Base-by-base conservation (phyloP, 106 monocot genomes). In the Triglochin maritima region DNA sequence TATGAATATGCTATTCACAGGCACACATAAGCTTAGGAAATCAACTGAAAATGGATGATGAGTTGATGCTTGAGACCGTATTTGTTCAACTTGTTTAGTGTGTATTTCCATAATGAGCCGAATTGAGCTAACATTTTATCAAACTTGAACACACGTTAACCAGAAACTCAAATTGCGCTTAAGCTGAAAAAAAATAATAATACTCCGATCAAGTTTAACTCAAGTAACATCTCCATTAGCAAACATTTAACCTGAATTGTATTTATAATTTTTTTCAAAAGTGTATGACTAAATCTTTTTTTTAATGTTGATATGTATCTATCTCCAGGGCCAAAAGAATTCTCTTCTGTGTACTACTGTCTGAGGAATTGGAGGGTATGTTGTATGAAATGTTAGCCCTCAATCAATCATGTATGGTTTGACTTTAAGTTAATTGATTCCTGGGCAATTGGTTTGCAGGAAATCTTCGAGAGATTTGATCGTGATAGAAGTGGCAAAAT, bases 311-410 rank as follows among this genome's bases (percentile, higher is more conserved):
- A 29, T 29, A 29, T 29, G 29, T 29, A 29, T 29, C 29, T 29
- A 29, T 29, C 29, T 0, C 13, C 57, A 98, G 96, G 96, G 3
- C 91, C 96, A 53, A 98, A 98, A 74, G 96, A 98, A 72, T 98
- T 98, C 82, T 77, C 69, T 13, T 74, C 91, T 9, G 80, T 98
- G 59, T 98, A 86, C 57, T 98, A 88, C 80, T 88, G 96, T 64
- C 96, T 98, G 69, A 91, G 91, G 76, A 98, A 82, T 68, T 98
- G 96, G 96, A 86, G 96, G 84, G 96, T 98, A 82, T 17, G 44
- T 9, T 13, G 42, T 8, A n/a, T 2, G 17, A 13, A 64, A 46
- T 48, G 15, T 47, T 12, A 10, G 55, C 13, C 3, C 55, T 55
- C 14, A 4, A 55, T 55, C 14, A 10, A 12, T n/a, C 55, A 55